Base-by-base conservation (phyloP, 78 protist species). In the Andalucia godoyi region DNA sequence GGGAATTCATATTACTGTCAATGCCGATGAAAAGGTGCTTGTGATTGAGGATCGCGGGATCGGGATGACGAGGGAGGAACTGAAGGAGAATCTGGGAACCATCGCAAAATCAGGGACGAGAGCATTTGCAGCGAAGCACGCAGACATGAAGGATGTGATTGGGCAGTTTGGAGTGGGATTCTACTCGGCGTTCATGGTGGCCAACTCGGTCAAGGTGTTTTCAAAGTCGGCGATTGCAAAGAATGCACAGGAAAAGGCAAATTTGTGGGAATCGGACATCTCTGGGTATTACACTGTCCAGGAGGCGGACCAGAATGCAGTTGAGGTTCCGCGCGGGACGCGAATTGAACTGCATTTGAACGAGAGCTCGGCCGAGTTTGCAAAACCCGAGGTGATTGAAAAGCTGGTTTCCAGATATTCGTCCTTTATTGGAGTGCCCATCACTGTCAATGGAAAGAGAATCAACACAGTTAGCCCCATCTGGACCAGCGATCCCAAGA, bases 151-250 rank as follows among this genome's bases (percentile, higher is more conserved):
- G 43, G 71, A 72, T 4, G 70, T 90, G 32, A 95, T 93, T 45
- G 99, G 99, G 42, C 98, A 89, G 76, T 93, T 95, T 55, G 98
- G 99, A 42, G 99, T 95, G 8, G 99, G 99, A 46, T 95, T 95
- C 82, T 95, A 94, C 76, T 70, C 91, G 4, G 81, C 85, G 12
- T 93, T 92, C 79, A 91, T 95, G 94, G 96, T 93, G 36, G 91
- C 91, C 23, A 76, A 81, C 45, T 8, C 17, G 8, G 85, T 89
- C 25, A 52, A 3, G 17, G 93, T 85, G 41, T 68, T 18, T 70
- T 21, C 79, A 36, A 37, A 70, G 1, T 29, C 30, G 2, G 93
- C 82, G 41, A 54, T 18, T 70, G 8, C 79, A 36, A 37, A 70
- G 1, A n/a, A 21, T 1, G 60, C 76, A 7, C 23, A 6, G 30